Evolutionary conservation across 2,329 filamentous ascomycete genomes (phyloP).

Genomic region (Escovopsis sp.): DNA sequence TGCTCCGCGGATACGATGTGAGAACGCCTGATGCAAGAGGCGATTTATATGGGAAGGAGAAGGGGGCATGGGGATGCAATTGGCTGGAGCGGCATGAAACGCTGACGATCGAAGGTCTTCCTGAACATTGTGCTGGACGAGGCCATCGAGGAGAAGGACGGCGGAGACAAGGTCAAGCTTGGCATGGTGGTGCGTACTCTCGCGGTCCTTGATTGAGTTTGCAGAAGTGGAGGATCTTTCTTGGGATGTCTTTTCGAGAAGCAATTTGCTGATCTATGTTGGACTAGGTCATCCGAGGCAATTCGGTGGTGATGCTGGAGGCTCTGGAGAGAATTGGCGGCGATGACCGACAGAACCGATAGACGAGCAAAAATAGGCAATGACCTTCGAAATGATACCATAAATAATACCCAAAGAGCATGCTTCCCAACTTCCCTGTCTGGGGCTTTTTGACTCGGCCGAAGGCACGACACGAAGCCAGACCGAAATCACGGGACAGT

Average conservation of each 20-base stretch:
- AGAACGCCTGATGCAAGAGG: constrained; percentile 14
- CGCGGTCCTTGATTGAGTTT: neutral
- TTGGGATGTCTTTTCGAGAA: too few relatives aligned
- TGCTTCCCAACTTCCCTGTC: too few relatives aligned
- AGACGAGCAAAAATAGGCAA: constrained; percentile 14
- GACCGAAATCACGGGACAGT: too few relatives aligned
- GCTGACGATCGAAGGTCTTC: constrained; percentile 53
- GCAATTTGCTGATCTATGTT: too few relatives aligned
- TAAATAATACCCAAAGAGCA: constrained; percentile 8
- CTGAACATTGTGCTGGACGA: constrained; percentile 97
- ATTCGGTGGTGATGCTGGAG: constrained; percentile 97
- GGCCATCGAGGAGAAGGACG: constrained; percentile 84
- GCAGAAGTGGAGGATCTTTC: too few relatives aligned
- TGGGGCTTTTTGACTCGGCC: too few relatives aligned
- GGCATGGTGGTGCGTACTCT: constrained; percentile 69
- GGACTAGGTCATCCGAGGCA: constrained; percentile 75
- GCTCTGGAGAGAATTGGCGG: constrained; percentile 54
- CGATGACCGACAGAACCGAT: constrained; percentile 32
- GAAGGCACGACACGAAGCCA: too few relatives aligned
- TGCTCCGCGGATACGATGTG: constrained; percentile 93
- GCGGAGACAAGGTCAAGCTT: constrained; percentile 75
- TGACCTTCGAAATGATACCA: neutral
- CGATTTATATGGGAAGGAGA: neutral
- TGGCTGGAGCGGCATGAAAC: too few relatives aligned
- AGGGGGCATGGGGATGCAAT: too few relatives aligned